Percentiles rank a stretch among this genome's conserved stretches.
Conservation (phyloP, 257 asterid species). For the Solanum appendiculatum region DNA sequence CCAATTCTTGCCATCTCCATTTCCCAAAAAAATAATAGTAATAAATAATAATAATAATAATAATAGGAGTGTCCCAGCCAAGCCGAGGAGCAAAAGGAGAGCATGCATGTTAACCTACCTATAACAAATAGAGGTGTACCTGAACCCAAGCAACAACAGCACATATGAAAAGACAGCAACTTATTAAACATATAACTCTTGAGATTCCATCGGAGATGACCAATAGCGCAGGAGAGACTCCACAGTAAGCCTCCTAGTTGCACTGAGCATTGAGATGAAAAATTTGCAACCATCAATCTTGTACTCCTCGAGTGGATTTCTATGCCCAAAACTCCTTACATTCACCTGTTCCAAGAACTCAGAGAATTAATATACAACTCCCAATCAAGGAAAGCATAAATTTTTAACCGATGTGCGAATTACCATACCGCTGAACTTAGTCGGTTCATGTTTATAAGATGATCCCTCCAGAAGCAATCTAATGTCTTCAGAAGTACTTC, state of each 20-base stretch:
- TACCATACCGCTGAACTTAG: constrained; percentile 81
- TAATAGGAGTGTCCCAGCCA: neutral
- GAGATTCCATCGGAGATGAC: constrained; percentile 89
- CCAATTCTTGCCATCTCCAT: neutral
- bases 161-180: neutral
- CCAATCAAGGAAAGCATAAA: neutral
- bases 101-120: neutral
- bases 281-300: constrained; percentile 98
- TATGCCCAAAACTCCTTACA: constrained; percentile 88
- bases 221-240: constrained; percentile 84
- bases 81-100: neutral
- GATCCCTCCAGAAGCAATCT: constrained; percentile 99
- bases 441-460: constrained; percentile 93
- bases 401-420: neutral
- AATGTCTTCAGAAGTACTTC: constrained; percentile 84
- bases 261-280: constrained; percentile 93
- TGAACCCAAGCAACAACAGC: constrained; percentile 1
- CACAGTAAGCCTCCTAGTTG: constrained; percentile 79
- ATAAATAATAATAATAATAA: neutral
- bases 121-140: neutral
- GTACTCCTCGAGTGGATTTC: constrained; percentile 96
- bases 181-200: constrained; percentile 40
- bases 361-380: neutral
- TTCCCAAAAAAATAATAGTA: neutral
- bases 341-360: constrained; percentile 48